phyloP scores from a whole-genome alignment of 1,139 yeast species.

The Waltiozyma sp. region DNA sequence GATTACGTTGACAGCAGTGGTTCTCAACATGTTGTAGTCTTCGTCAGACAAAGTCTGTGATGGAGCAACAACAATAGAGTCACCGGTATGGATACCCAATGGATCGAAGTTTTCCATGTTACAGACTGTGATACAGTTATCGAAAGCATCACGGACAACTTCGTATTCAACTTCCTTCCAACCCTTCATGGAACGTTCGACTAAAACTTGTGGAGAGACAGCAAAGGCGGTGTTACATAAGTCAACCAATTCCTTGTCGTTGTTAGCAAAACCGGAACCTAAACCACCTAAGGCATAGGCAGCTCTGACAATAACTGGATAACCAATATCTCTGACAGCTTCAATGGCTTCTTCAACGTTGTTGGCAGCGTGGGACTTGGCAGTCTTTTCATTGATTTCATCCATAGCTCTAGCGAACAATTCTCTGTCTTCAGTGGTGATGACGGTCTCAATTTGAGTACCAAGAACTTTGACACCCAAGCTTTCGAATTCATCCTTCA shows the following conservation, averaged over 20 bases:
- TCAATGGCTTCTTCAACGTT: conserved; percentile 68
- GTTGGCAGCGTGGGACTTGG: conserved; percentile 80
- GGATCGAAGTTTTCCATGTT: conserved; percentile 99
- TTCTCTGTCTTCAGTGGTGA: conserved; percentile 97
- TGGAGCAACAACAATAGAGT: conserved; percentile 97
- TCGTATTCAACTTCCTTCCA: conserved; percentile 99
- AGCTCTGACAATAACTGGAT: conserved; percentile 95
- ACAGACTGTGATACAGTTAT: conserved; percentile 97
- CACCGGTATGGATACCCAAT: conserved; percentile 97
- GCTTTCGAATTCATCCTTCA: conserved; percentile 88
- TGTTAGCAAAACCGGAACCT: conserved; percentile 96
- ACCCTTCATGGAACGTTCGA: conserved; percentile 96
- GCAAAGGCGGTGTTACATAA: conserved; percentile 91
- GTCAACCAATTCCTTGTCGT: conserved; percentile 70
- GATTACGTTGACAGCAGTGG: conserved; percentile 94
- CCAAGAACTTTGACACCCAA: conserved; percentile 94
- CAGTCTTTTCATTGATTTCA: conserved; percentile 90
- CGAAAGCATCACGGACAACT: conserved; percentile 95
- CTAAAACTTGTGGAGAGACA: conserved; percentile 89
- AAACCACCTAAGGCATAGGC: conserved; percentile 97
- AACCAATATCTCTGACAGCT: conserved; percentile 83
- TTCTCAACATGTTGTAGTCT: conserved; percentile 95
- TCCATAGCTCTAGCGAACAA: conserved; percentile 90
- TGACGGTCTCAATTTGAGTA: conserved; percentile 90
- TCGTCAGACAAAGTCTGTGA: conserved; percentile 96